phyloP scores from a whole-genome alignment of 768 basidiomycete genomes.

The Boletus pseudopeckii region DNA sequence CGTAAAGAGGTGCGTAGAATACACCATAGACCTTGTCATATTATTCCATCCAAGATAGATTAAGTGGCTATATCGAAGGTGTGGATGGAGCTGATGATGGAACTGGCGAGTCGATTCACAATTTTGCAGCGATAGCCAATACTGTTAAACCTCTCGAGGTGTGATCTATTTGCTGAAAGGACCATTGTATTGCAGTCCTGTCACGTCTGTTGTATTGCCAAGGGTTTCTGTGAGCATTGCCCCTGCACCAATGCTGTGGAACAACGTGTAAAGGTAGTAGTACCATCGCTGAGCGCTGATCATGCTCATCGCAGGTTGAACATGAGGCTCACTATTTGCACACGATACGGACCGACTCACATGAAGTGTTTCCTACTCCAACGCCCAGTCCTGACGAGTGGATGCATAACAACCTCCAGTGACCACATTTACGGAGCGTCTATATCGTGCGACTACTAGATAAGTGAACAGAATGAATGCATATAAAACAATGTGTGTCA shows the following conservation, averaged over 20 bases:
- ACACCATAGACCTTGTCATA: conserved; percentile 16
- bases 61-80: conserved; percentile 50
- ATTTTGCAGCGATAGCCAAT: conserved; percentile 23
- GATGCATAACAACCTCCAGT: background rate
- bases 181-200: background rate
- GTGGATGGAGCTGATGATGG: conserved; percentile 41
- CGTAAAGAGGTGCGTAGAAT: background rate
- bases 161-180: conserved; percentile 6
- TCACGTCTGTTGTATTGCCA: background rate
- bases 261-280: background rate
- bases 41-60: conserved; percentile 34
- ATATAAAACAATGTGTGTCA: conserved; percentile 10
- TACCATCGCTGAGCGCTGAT: conserved; percentile 19
- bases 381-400: background rate
- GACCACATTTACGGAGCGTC: conserved; percentile 13
- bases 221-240: background rate
- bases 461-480: conserved; percentile 17
- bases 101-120: conserved; percentile 1
- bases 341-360: background rate
- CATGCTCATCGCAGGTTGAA: conserved; percentile 24
- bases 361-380: background rate
- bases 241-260: background rate
- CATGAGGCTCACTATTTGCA: conserved; percentile 34
- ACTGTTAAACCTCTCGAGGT: conserved; percentile 10
- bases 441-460: conserved; percentile 23